A percentile compares a stretch with the other conserved stretches of the same genome.
phyloP scores from a whole-genome alignment of 1,284 basidiomycete species.

The Boletus sp. region DNA sequence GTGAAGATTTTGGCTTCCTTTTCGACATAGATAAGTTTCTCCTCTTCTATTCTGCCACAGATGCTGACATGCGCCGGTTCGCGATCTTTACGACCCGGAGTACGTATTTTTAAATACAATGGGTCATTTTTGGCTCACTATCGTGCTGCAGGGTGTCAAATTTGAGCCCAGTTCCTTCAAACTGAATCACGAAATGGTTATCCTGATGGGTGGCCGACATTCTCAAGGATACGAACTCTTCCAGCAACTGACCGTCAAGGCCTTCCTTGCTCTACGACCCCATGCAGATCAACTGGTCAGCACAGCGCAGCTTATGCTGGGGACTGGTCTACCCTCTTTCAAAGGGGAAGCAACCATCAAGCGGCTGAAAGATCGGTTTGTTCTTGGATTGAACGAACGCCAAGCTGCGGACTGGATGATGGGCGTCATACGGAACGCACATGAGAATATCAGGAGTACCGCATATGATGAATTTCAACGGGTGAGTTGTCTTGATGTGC shows the following conservation, averaged over 20 bases:
- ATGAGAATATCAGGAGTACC: conserved; percentile 89
- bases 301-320: conserved; percentile 91
- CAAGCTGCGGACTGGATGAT: conserved; percentile 94
- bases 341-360: conserved; percentile 93
- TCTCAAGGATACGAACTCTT: conserved; percentile 94
- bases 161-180: conserved; percentile 98
- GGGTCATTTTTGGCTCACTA: conserved; percentile 8
- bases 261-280: conserved; percentile 91
- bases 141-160: conserved; percentile 75
- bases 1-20: conserved; percentile 93
- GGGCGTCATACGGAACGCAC: conserved; percentile 84
- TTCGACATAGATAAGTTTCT: conserved; percentile 92
- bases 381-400: conserved; percentile 76
- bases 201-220: conserved; percentile 92
- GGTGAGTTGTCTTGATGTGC: conserved; percentile 41
- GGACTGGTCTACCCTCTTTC: conserved; percentile 92
- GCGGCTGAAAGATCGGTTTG: conserved; percentile 85
- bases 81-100: conserved; percentile 55
- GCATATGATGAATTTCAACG: conserved; percentile 92
- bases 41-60: conserved; percentile 4
- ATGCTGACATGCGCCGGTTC: conserved; percentile 27
- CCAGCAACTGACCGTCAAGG: conserved; percentile 91
- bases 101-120: conserved; percentile 36
- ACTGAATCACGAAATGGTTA: conserved; percentile 96
- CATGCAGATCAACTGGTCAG: conserved; percentile 87